Percentiles rank a stretch among this genome's conserved stretches.
Conservation (phyloP, 2,329 filamentous ascomycete species). For the Colletotrichum trifolii region DNA sequence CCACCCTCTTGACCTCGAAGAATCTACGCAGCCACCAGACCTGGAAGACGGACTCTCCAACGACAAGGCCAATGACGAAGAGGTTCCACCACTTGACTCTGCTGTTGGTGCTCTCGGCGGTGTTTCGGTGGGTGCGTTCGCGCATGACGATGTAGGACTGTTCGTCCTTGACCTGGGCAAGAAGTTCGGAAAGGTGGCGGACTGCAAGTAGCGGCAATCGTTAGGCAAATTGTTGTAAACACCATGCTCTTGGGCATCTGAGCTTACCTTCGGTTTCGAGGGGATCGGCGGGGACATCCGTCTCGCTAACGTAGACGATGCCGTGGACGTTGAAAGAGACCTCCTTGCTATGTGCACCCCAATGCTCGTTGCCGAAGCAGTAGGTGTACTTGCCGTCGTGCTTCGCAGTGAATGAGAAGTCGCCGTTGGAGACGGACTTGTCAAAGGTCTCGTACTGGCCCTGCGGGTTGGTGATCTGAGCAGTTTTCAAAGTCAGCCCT, state of each 20-base stretch:
- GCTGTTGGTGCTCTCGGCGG: constrained; percentile 96
- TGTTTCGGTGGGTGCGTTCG: constrained; percentile 97
- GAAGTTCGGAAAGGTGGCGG: constrained; percentile 82
- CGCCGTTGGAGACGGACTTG: constrained; percentile 85
- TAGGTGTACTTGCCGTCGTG: constrained; percentile 92
- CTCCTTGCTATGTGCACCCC: constrained; percentile 95
- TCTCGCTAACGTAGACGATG: constrained; percentile 94
- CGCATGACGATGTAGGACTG: constrained; percentile 96
- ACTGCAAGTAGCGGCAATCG: constrained; percentile 62
- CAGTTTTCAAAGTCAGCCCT: constrained; percentile 36
- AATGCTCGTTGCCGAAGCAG: constrained; percentile 99
- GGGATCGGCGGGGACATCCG: constrained; percentile 85
- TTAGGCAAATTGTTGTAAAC: neutral
- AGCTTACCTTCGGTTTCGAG: constrained; percentile 86
- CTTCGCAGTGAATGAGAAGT: constrained; percentile 89
- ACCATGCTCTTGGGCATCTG: neutral
- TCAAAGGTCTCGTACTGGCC: constrained; percentile 83
- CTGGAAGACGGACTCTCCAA: constrained; percentile 95
- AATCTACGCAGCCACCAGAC: constrained; percentile 99
- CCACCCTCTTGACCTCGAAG: constrained; percentile 85
- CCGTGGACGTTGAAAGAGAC: constrained; percentile 99
- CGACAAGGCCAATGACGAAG: constrained; percentile 89
- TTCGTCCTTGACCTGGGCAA: constrained; percentile 95
- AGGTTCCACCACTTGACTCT: constrained; percentile 99
- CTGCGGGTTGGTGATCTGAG: constrained; percentile 80